These are phyloP conservation scores for Planoprotostelium fungivorum DNA, from an alignment of 78 protist species.

Conservation along the genomic window DNA sequence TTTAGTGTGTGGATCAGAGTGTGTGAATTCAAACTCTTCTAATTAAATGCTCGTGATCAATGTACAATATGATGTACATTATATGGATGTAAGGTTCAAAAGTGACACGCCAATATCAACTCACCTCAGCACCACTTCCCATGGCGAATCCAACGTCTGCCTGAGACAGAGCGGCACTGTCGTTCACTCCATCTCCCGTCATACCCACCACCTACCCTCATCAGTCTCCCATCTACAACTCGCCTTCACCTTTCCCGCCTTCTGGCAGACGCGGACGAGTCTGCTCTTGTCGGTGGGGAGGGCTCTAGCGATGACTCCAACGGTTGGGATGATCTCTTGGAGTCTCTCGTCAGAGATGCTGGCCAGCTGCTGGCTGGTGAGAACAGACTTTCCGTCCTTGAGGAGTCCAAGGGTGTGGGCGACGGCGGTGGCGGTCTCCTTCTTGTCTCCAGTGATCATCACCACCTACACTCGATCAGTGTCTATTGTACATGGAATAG, in stretches of 20 bases:
- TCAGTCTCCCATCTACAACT: no score
- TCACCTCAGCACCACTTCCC: constrained; percentile 86
- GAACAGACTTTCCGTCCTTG: constrained; percentile 47
- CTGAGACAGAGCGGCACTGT: constrained; percentile 75
- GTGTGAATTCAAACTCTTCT: no score
- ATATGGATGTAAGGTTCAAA: no score
- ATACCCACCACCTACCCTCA: constrained; percentile 88
- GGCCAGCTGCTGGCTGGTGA: constrained; percentile 36
- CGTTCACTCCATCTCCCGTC: constrained; percentile 91
- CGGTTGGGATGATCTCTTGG: constrained; percentile 44
- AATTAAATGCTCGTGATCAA: no score
- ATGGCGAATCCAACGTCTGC: constrained; percentile 90
- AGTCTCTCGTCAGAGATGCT: constrained; percentile 45
- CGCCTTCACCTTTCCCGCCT: neutral
- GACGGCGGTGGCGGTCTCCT: constrained; percentile 81
- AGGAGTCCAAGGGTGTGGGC: constrained; percentile 75
- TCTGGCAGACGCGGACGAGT: constrained; percentile 70
- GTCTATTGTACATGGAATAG: no score
- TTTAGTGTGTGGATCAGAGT: no score
- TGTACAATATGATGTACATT: no score
- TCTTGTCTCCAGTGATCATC: constrained; percentile 88
- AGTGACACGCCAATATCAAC: no score
- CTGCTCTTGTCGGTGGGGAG: constrained; percentile 81
- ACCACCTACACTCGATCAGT: no score
- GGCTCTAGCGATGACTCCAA: constrained; percentile 87